These are phyloP conservation scores for Cladosporium velox DNA, from an alignment of 2,329 filamentous ascomycete species.

Conservation along the genomic window DNA sequence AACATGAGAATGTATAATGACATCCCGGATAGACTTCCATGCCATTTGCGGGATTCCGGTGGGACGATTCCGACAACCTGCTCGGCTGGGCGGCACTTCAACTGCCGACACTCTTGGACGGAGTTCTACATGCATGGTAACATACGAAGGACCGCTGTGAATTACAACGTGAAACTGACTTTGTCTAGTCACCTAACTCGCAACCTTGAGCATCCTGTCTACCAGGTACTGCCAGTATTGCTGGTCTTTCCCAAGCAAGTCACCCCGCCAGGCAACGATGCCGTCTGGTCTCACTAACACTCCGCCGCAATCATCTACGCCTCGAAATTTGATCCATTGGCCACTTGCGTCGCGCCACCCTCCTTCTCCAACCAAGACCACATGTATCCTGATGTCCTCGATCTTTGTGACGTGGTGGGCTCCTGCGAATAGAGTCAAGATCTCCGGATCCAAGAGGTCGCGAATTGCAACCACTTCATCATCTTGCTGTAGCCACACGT, in stretches of 20 bases:
- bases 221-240: background rate
- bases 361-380: background rate
- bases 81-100: background rate
- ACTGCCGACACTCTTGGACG: background rate
- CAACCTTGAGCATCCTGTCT: background rate
- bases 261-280: constrained; percentile 32
- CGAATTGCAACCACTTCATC: constrained; percentile 27
- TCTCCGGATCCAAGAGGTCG: constrained; percentile 29
- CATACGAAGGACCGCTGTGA: too few relatives aligned
- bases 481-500: constrained; percentile 33
- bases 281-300: constrained; percentile 39
- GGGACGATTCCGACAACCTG: background rate
- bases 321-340: constrained; percentile 26
- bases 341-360: constrained; percentile 25
- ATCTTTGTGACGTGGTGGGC: background rate
- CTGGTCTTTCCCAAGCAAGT: background rate
- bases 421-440: constrained; percentile 27
- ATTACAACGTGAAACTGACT: background rate
- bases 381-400: background rate
- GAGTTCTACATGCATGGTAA: background rate
- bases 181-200: background rate
- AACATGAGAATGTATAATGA: background rate
- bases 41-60: background rate
- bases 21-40: background rate
- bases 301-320: constrained; percentile 28